Percentiles rank a stretch among this genome's conserved stretches.
These are phyloP conservation scores for Schizochytrium sp. DNA, from an alignment of 108 stramenopile species.

Conservation along the genomic window DNA sequence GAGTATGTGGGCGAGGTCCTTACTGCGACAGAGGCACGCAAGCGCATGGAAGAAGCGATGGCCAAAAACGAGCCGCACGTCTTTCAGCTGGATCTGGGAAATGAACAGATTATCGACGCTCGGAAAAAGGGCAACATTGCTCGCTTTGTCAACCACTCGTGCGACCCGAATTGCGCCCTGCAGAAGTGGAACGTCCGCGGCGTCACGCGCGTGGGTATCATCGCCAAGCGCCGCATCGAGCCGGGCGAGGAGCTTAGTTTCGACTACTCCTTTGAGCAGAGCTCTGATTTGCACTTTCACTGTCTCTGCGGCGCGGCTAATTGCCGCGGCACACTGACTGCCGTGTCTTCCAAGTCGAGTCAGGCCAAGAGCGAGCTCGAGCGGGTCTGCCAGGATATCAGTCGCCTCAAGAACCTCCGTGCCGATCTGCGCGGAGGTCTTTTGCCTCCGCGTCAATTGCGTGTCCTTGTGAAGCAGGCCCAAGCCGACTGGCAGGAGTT, in stretches of 20 bases:
- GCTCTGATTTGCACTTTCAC: conserved; percentile 51
- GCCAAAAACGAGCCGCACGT: conserved; percentile 23
- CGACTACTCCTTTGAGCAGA: conserved; percentile 90
- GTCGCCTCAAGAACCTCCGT: not conserved
- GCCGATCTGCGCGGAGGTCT: not conserved
- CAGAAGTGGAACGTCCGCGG: conserved; percentile 83
- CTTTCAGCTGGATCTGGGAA: conserved; percentile 88
- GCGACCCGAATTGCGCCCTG: conserved; percentile 85
- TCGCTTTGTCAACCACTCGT: conserved; percentile 93
- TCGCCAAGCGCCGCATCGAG: conserved; percentile 66
- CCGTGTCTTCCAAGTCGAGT: not conserved
- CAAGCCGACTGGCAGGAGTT: not conserved
- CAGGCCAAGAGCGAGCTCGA: not conserved
- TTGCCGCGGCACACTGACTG: conserved; percentile 39
- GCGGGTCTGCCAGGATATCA: not conserved
- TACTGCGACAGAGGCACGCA: conserved; percentile 27
- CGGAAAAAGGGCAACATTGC: conserved; percentile 78
- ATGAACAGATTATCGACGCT: conserved; percentile 80
- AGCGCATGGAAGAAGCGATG: not conserved
- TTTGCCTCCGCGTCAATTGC: not conserved
- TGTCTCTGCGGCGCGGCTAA: conserved; percentile 48
- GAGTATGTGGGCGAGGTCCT: conserved; percentile 79
- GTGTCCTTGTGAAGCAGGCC: not conserved
- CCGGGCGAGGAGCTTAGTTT: conserved; percentile 87
- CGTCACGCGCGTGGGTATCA: conserved; percentile 66